Evolutionary conservation across 768 basidiomycete species (phyloP), one percentile per base, ranked within the genome.

Genomic region (Hygrophorus pudorinus): DNA sequence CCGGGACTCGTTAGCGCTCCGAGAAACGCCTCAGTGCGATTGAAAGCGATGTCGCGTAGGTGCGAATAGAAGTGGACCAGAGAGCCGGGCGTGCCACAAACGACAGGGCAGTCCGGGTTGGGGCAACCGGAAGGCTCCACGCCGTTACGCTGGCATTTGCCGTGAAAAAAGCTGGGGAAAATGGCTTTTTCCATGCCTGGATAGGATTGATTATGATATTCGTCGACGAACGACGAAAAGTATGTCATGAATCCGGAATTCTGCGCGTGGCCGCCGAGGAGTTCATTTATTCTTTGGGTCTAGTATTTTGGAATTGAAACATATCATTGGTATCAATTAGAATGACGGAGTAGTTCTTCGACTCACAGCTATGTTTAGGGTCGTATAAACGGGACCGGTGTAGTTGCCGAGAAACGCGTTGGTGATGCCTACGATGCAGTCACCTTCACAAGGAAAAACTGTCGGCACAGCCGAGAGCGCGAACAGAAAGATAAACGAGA

Each of bases 51-150:
- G 39, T 53, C 59, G 28, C 61, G 54, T 14, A 86, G 65, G 21
- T 52, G 65, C 6, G 63, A 40, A 60, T 70, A 86, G 62, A 76
- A 82, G 61, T 85, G 82, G 8, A 81, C 72, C 51, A 88, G 60
- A 2, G 84, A 86, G 8, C 85, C 84, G n/a, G 85, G 82, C 4
- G 85, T 87, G 54, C 85, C 84, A 50, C 85, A 87, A 27, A 85
- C 74, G 44, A 85, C 73, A 16, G 81, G 75, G 56, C 85, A 88
- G 54, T 86, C 76, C 29, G 84, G 82, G 51, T 86, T 83, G 7
- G 85, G 85, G 52, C 85, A 87, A 17, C 85, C 85, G 1, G 62
- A 42, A 12, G 84, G 85, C 32, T 81, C 73, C 45, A 68, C 61
- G 33, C 76, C 75, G 35, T 73, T 64, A 17, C 65, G 51, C 55